These are phyloP conservation scores for Colletotrichum coccodes DNA, from an alignment of 2,329 filamentous ascomycete species.

Conservation along the genomic window DNA sequence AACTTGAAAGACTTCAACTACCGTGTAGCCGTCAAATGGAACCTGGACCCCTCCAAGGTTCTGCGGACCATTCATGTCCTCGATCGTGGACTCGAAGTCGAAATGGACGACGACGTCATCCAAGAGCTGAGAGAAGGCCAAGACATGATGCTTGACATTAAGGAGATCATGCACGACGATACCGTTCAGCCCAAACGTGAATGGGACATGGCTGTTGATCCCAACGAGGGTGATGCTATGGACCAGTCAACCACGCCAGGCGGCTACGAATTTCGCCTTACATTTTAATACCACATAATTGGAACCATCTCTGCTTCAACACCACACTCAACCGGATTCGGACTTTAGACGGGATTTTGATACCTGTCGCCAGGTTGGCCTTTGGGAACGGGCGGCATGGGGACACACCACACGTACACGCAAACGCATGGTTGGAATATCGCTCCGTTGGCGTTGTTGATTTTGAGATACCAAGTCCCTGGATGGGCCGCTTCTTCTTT, in stretches of 20 bases:
- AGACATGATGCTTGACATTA: conserved; percentile 83
- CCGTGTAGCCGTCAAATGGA: conserved; percentile 82
- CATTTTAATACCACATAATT: conserved; percentile 48
- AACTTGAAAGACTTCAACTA: conserved; percentile 79
- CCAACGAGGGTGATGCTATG: conserved; percentile 49
- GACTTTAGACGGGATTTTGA: conserved; percentile 14
- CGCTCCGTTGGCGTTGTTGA: conserved; percentile 34
- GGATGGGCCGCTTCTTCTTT: conserved; percentile 31
- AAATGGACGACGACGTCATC: conserved; percentile 92
- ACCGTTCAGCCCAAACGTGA: conserved; percentile 60
- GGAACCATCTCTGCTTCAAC: conserved; percentile 20
- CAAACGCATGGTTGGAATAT: conserved; percentile 32
- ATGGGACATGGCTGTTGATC: conserved; percentile 71
- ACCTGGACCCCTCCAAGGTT: conserved; percentile 78
- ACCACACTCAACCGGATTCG: conserved; percentile 18
- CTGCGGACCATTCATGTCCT: conserved; percentile 78
- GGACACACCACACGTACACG: conserved; percentile 15
- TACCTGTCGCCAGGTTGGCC: conserved; percentile 20
- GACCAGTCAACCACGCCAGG: conserved; percentile 41
- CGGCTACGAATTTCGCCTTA: conserved; percentile 57
- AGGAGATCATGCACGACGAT: conserved; percentile 49
- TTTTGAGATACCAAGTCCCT: conserved; percentile 36
- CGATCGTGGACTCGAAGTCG: conserved; percentile 79
- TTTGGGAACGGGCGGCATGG: conserved; percentile 7
- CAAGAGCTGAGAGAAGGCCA: conserved; percentile 87